Evolutionary conservation across 1,284 basidiomycete genomes (phyloP).

Genomic region (Puccinia coronata): DNA sequence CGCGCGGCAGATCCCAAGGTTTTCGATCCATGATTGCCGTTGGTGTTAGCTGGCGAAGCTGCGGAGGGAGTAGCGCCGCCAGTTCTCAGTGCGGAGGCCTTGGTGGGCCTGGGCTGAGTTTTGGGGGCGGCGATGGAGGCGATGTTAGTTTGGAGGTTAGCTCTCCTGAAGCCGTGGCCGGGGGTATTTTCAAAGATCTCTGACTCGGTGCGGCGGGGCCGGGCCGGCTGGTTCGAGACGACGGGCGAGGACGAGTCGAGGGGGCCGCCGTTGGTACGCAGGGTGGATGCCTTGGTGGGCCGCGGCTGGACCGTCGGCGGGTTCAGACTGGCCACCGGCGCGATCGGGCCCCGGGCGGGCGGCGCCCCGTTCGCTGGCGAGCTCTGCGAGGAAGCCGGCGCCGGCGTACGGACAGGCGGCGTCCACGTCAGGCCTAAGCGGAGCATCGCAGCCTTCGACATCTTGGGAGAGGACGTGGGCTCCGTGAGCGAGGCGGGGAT

Average conservation of each 20-base stretch:
- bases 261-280: neutral
- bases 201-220: slow-evolving; percentile 7
- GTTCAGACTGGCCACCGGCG: slow-evolving; percentile 5
- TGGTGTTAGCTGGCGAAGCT: neutral
- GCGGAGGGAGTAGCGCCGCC: neutral
- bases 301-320: slow-evolving; percentile 18
- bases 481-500: slow-evolving; percentile 1
- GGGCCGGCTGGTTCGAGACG: neutral
- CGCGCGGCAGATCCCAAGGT: neutral
- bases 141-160: slow-evolving; percentile 5
- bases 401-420: neutral
- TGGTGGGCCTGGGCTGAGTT: slow-evolving; percentile 26
- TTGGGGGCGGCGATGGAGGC: slow-evolving; percentile 20
- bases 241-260: neutral
- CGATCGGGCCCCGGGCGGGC: neutral
- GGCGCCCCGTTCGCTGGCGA: neutral
- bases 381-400: neutral
- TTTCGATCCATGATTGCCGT: neutral
- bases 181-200: slow-evolving; percentile 39
- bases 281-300: slow-evolving; percentile 23
- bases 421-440: slow-evolving; percentile 31
- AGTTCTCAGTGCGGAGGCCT: slow-evolving; percentile 15
- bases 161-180: slow-evolving; percentile 35
- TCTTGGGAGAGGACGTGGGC: slow-evolving; percentile 4
- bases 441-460: slow-evolving; percentile 41